Base-by-base conservation (phyloP, 305 asterid genomes). In the Ajuga reptans region DNA sequence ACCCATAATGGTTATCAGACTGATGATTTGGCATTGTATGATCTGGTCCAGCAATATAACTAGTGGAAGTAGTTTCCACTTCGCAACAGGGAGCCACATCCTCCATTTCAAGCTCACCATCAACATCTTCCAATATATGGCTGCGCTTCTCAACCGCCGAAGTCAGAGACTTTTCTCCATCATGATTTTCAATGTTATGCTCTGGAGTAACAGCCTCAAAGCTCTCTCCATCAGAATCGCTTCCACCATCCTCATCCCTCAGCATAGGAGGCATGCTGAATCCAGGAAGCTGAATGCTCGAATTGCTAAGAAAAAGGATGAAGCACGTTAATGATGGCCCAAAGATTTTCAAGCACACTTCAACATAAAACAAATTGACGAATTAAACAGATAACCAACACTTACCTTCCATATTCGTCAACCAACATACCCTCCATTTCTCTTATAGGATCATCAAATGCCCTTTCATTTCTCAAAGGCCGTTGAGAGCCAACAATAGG, bases 61-160 rank as follows among this genome's bases (percentile, higher is more conserved):
- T 72, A 14, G 79, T 67, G 61, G 86, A 75, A 74, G 84, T 62
- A 63, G 69, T 78, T 74, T 80, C 85, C 21, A 69, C 81, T 53
- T 82, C 89, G 69, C 82, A 79, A 62, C 81, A 72, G 29, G 97
- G 96, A 72, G 93, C 85, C 75, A 91, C 92, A 79, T 91, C 97
- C 77, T 91, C 97, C 97, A 91, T 91, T 83, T 91, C 97, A 75
- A 91, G 95, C 77, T 91, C 97, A 39, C 92, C 96, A 54, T 91
- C 97, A 24, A 89, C 97, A 75, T 89, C 97, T 80, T 91, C 92
- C 83, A 91, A 75, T 69, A 91, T 81, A 83, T 77, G 95, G 66
- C 86, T 79, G 75, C 84, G 93, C 82, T 89, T 91, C 81, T 84
- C 91, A 53, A 68, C 77, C 9, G 71, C 71, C 50, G 78, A 78